Base-by-base conservation (phyloP, 352 stramenopile species). In the Globisporangium splendens region DNA sequence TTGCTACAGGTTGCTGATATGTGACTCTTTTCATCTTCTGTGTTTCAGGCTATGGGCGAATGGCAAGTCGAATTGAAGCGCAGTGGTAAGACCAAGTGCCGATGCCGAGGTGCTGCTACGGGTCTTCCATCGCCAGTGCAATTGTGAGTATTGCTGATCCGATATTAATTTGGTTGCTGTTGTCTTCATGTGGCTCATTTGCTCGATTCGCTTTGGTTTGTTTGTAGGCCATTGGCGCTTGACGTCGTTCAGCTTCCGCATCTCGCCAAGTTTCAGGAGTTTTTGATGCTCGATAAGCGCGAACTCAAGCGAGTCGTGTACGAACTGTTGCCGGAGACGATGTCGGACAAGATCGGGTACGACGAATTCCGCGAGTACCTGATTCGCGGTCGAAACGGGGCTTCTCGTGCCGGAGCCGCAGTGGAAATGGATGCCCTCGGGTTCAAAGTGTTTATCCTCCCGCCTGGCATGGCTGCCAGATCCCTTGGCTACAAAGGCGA, bases 361-460 rank as follows among this genome's bases (percentile, higher is more conserved):
- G 68, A 77, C 10, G 84, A 88, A 24, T 89, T 88, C 61, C 62
- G 65, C 5, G 66, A 77, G 43, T 91, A 93, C 58, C 64, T 91
- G 15, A 56, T 89, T 28, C 72, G 70, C 41, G 79, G 83, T 44
- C 73, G 78, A 22, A 66, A 69, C 33, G 73, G 68, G 14, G 28
- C 28, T 35, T 62, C 73, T 2, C 77, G 80, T 22, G 83, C 81
- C 3, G 83, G 83, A 8, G 65, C 73, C 15, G 73, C 81, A 10
- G 55, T 69, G 28, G 75, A 89, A 61, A 80, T 91, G 63, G 81
- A 93, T 20, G 56, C 70, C 2, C 69, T 75, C 22, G 75, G 81
- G 6, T 90, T 78, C 63, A 91, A 91, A 54, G 65, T 90, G 46
- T 91, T 93, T 66, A 76, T 93, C 50, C 50, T 93, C 39, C 83